Conservation (phyloP, 2,329 filamentous ascomycete species). For the Alternaria sp. region DNA sequence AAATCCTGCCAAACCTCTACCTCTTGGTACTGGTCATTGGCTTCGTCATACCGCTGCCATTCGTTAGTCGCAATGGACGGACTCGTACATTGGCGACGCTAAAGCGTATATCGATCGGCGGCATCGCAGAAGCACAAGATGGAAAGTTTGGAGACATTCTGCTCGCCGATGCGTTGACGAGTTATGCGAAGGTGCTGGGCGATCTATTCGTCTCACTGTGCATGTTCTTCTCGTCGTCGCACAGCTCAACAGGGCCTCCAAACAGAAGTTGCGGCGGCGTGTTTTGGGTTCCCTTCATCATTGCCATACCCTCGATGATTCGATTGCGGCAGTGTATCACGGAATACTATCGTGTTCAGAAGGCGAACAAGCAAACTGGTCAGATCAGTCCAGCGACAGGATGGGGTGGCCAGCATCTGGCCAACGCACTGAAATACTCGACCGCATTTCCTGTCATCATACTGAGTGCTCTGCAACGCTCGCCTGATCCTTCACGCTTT, state of each 20-base stretch:
- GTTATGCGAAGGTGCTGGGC: conserved; percentile 89
- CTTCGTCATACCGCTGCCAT: conserved; percentile 75
- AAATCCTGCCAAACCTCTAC: conserved; percentile 86
- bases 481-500: conserved; percentile 59
- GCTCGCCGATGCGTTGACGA: conserved; percentile 91
- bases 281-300: conserved; percentile 81
- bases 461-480: conserved; percentile 75
- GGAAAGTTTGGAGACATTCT: conserved; percentile 95
- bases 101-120: conserved; percentile 80
- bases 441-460: conserved; percentile 91
- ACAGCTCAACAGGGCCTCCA: conserved; percentile 78
- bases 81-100: conserved; percentile 77
- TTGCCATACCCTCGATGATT: conserved; percentile 82
- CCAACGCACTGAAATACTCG: conserved; percentile 95
- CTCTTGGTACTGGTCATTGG: conserved; percentile 74
- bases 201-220: conserved; percentile 88
- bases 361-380: conserved; percentile 52
- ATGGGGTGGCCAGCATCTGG: conserved; percentile 85
- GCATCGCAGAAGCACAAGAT: conserved; percentile 82
- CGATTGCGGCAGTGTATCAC: conserved; percentile 91
- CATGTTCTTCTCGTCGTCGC: conserved; percentile 80
- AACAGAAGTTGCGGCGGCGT: conserved; percentile 81
- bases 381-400: conserved; percentile 57
- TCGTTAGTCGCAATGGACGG: conserved; percentile 72
- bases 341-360: conserved; percentile 78